Evolutionary conservation across 805 yeast genomes (phyloP), one percentile per base, ranked within the genome.

Genomic region (Saccharomyces paradoxus): DNA sequence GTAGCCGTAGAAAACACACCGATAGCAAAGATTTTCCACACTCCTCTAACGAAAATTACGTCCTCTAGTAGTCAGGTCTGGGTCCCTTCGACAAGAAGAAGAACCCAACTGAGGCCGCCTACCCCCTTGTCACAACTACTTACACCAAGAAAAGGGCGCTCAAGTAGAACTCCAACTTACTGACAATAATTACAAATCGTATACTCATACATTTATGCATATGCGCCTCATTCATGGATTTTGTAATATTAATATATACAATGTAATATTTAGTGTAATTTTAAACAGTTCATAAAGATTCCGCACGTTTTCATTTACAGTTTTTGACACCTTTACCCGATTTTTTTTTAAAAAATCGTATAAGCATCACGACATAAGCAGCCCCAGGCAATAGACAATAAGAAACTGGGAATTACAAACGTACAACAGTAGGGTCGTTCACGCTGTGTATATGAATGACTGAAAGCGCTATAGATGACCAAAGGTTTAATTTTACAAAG

Each of bases 111-210:
- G 22, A 54, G 51, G 46, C 58, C 56, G 21, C 68, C 69, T 2
- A 65, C 68, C 10, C 65, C 67, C 12, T 50, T 62, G 21, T 55
- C 66, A n/a, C 55, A 59, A 21, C 7, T 61, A 21, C 48, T 56
- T 14, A 17, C 56, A 17, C 55, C 57, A n/a, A 10, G 24, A 46
- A 17, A 37, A 6, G 24, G 24, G 3, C 44, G 44, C 13, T 37
- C 24, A 10, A 10, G 17, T 6, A 37, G 24, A 17, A 37, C 44
- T 4, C 44, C 44, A 1, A 17, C 44, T 2, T 37, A 17, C 7
- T n/a, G 17, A 17, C 17, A 8, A 10, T 17, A 10, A 17, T 10
- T 3, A 4, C 12, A 2, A 37, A 37, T 8, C 17, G 17, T 32
- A 8, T 21, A 17, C 13, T 8, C 24, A 37, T 17, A 14, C 22